phyloP scores from a whole-genome alignment of 495 filamentous ascomycete species.

The Durotheca rogersii region DNA sequence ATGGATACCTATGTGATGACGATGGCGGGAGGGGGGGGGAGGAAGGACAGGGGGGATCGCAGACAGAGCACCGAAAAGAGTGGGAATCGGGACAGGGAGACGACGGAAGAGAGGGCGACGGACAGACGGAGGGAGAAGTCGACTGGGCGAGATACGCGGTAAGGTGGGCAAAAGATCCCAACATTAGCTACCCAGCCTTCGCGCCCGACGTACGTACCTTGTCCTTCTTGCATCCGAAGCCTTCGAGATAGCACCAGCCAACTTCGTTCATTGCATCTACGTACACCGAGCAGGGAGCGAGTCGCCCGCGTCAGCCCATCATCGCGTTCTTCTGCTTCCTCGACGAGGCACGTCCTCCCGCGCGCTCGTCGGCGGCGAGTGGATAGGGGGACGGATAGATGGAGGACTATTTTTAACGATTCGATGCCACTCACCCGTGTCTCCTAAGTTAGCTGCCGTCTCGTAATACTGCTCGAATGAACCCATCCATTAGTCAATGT shows the following conservation, averaged over 20 bases:
- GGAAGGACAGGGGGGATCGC: no score
- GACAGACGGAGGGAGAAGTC: no score
- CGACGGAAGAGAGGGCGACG: no score
- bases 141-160: no score
- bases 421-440: constrained; percentile 58
- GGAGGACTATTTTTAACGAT: constrained; percentile 11
- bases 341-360: no score
- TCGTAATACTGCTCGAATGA: constrained; percentile 83
- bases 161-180: no score
- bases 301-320: constrained; percentile 27
- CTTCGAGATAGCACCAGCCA: constrained; percentile 93
- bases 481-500: constrained; percentile 28
- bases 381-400: constrained; percentile 15
- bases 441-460: constrained; percentile 91
- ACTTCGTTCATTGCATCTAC: constrained; percentile 95
- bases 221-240: constrained; percentile 93
- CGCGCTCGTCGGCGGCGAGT: no score
- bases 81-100: no score
- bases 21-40: neutral
- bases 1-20: constrained; percentile 2
- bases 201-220: constrained; percentile 71
- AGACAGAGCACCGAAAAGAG: no score
- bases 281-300: constrained; percentile 23
- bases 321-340: constrained; percentile 12
- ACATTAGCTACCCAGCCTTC: constrained; percentile 20